Conservation (phyloP, 2,329 filamentous ascomycete species). For the Lachnum nothofagi region DNA sequence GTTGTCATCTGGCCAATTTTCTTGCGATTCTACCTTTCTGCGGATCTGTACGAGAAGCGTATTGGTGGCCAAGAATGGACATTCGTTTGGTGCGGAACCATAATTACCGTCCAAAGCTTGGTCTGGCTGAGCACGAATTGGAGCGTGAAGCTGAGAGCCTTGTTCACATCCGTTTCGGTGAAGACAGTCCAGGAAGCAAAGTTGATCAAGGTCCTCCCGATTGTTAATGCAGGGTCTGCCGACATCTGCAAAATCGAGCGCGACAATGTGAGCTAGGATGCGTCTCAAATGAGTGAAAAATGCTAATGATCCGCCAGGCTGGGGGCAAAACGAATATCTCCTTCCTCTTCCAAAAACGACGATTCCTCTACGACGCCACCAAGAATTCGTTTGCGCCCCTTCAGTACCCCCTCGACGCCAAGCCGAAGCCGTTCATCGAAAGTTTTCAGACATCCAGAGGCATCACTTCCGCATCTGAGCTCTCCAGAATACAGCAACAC, state of each 20-base stretch:
- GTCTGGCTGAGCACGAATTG: conserved; percentile 96
- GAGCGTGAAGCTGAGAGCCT: conserved; percentile 80
- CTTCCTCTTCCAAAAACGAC: conserved; percentile 96
- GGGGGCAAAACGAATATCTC: conserved; percentile 73
- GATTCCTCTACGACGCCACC: conserved; percentile 76
- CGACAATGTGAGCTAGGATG: conserved; percentile 53
- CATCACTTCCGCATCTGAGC: conserved; percentile 66
- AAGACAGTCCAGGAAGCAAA: conserved; percentile 66
- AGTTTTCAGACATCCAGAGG: conserved; percentile 77
- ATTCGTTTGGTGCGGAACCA: conserved; percentile 85
- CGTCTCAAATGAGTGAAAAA: not conserved
- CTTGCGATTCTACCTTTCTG: conserved; percentile 77
- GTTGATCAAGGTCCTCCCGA: conserved; percentile 87
- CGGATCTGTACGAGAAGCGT: conserved; percentile 81
- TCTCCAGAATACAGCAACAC: conserved; percentile 78
- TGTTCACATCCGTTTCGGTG: conserved; percentile 73
- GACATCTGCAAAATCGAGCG: conserved; percentile 80
- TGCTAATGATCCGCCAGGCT: conserved; percentile 41
- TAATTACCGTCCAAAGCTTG: conserved; percentile 81
- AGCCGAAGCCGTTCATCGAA: conserved; percentile 74
- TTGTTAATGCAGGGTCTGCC: conserved; percentile 80
- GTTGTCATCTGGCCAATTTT: conserved; percentile 87
- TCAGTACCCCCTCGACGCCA: conserved; percentile 74
- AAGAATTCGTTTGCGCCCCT: conserved; percentile 75
- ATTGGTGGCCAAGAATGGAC: conserved; percentile 97